Evolutionary conservation across 768 basidiomycete genomes (phyloP), one percentile per base, ranked within the genome.

Genomic region (Botryobasidium botryosum): DNA sequence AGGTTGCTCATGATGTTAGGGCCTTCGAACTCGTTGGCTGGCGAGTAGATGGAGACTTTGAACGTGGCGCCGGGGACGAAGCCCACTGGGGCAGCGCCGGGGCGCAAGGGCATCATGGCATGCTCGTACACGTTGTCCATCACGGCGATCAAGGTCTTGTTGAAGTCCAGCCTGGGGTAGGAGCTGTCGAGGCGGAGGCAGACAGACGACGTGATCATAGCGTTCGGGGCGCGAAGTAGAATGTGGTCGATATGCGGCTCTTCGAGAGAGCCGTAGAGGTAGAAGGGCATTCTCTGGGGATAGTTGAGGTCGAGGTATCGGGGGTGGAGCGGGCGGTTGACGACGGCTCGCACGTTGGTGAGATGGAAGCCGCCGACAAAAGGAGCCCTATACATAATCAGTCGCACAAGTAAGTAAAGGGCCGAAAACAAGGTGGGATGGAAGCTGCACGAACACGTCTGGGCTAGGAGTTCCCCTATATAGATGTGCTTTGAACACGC

Each of bases 221-320:
- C 49, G 36, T 62, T 62, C 2, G 61, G 57, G 2, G 55, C 47
- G 2, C 38, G 41, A n/a, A 53, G 39, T 21, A 59, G 52, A 27
- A 59, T 52, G 47, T 67, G 66, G 33, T 65, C 64, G 41, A 68
- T 52, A 52, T 63, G 58, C 23, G 44, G 38, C 35, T 62, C 52
- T 33, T 45, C 35, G 3, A 35, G 7, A 5, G 57, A 57, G 20
- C 66, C 64, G 37, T 65, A 69, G 17, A 68, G 49, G 50, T 64
- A 66, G 56, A 68, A 68, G 4, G 63, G 64, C 51, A 59, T 63
- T 20, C 43, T 47, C 15, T 48, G 44, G 28, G 58, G 53, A 13
- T 64, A 63, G 31, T 57, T 56, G 10, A 44, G n/a, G 28, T 60
- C 59, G 24, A 61, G 58, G 46, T 53, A 52, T 18, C 51, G 50